Evolutionary conservation across 2,329 filamentous ascomycete species (phyloP), one percentile per base, ranked within the genome.

Genomic region (Fusarium xylarioides): DNA sequence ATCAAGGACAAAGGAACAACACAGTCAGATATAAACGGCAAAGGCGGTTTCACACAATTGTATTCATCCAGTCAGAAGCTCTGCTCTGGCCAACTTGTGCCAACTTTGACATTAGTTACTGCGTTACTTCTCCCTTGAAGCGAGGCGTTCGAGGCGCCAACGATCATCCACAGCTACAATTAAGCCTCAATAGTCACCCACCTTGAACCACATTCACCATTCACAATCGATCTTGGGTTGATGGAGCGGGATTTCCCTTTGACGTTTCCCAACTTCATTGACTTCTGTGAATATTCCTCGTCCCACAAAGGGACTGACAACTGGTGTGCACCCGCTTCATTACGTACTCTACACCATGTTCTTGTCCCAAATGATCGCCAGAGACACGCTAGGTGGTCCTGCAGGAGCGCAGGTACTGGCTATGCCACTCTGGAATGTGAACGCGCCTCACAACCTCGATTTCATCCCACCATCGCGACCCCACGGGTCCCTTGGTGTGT

Each of bases 371-470:
- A 67, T 70, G 68, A 78, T 78, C 68, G 56, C 60, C 74, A 59
- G 68, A 38, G 57, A 66, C 74, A 68, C 71, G 63, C 66, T 69
- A 69, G 58, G 34, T 42, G 66, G 56, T 60, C 71, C 67, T 75
- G 76, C 69, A 76, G 68, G 70, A 70, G 66, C 53, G 63, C 69
- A 70, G 55, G 59, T 58, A 67, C 65, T 75, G 62, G 61, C 74
- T 76, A 70, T 76, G 65, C 74, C 74, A 21, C 71, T 76, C 75
- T 77, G 75, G 75, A 78, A 78, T 78, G 73, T 46, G 59, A 62
- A 66, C 62, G 60, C 68, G 70, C 70, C 76, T 73, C 66, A 23
- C 49, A 71, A 67, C 58, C 73, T 71, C 73, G 66, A 76, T 76
- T 76, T 72, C 73, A 76, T 77, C 74, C 76, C 76, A 76, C 74